phyloP scores from a whole-genome alignment of 768 basidiomycete genomes.

The Auricularia sp. region DNA sequence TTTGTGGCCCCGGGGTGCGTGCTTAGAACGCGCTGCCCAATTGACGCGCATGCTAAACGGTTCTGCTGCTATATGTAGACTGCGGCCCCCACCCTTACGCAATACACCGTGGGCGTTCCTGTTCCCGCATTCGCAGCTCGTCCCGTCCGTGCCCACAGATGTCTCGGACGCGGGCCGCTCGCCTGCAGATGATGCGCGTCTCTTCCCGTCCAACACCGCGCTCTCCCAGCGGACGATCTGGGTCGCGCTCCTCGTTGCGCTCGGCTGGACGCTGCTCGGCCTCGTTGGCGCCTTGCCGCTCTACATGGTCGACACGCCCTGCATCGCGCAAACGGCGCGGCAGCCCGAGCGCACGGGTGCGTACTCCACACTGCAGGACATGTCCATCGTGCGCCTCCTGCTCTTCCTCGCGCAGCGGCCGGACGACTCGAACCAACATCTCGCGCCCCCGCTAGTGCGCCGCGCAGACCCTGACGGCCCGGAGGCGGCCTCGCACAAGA shows the following conservation, averaged over 20 bases:
- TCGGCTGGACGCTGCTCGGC: slow-evolving; percentile 59
- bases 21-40: background rate
- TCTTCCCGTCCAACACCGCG: slow-evolving; percentile 68
- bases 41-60: background rate
- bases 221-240: slow-evolving; percentile 63
- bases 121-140: slow-evolving; percentile 55
- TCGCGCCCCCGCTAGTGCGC: slow-evolving; percentile 13
- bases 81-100: slow-evolving; percentile 53
- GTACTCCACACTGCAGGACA: slow-evolving; percentile 61
- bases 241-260: slow-evolving; percentile 49
- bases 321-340: slow-evolving; percentile 43
- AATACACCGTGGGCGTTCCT: slow-evolving; percentile 57
- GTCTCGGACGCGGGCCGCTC: slow-evolving; percentile 46
- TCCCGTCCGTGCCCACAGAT: slow-evolving; percentile 48
- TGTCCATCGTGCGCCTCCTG: slow-evolving; percentile 67
- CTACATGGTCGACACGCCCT: slow-evolving; percentile 59
- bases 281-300: slow-evolving; percentile 64
- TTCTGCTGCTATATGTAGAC: slow-evolving; percentile 24
- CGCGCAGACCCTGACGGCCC: slow-evolving; percentile 14
- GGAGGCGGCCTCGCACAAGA: slow-evolving; percentile 33
- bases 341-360: slow-evolving; percentile 41
- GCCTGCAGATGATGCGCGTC: slow-evolving; percentile 35
- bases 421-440: slow-evolving; percentile 25
- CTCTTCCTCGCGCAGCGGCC: slow-evolving; percentile 32
- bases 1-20: slow-evolving; percentile 62